Base-by-base conservation (phyloP, 495 filamentous ascomycete species). In the Aspergillus leporis region DNA sequence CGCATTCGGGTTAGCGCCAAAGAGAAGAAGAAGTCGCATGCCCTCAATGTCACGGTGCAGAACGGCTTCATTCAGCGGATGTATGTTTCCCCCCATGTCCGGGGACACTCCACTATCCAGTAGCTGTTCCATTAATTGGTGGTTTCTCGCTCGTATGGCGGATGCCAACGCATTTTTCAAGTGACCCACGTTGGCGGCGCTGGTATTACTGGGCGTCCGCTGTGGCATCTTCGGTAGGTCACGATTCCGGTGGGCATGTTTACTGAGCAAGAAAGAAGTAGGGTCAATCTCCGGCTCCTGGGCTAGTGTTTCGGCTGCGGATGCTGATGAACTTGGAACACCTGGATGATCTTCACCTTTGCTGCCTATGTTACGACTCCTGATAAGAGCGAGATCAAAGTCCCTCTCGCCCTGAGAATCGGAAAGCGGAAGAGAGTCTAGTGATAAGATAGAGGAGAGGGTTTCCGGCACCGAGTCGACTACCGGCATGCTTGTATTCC, bases 91-190 rank as follows among this genome's bases (percentile, higher is more conserved):
- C 0, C 67, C 68, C 31, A 65, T 64, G n/a, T 82, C 73, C 4
- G 80, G 66, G 7, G 79, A 73, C 7, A 78, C 78, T 13, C 82
- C 82, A 43, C 75, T 71, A 41, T 83, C 75, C 13, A 84, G 68
- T 7, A 84, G 64, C 53, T 84, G 79, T 60, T 83, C 80, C 13
- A 83, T 55, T 19, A 77, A 51, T 28, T 77, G 71, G 53, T 79
- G 74, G 52, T 82, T 81, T 16, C 70, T 66, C 8, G 70, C 62
- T 47, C 73, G 70, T 5, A 83, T 64, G 2, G 81, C 78, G 55
- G 59, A 58, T 14, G 51, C 40, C 3, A 59, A 41, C 36, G 57
- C 57, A 19, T 41, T 59, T 1, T 51, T 51, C 6, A 59, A 21
- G 9, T 53, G 57, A 9, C 49, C 43, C 6, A 47, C 57, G 2